Base-by-base conservation (phyloP, 768 basidiomycete genomes). In the Lepiota venenata region DNA sequence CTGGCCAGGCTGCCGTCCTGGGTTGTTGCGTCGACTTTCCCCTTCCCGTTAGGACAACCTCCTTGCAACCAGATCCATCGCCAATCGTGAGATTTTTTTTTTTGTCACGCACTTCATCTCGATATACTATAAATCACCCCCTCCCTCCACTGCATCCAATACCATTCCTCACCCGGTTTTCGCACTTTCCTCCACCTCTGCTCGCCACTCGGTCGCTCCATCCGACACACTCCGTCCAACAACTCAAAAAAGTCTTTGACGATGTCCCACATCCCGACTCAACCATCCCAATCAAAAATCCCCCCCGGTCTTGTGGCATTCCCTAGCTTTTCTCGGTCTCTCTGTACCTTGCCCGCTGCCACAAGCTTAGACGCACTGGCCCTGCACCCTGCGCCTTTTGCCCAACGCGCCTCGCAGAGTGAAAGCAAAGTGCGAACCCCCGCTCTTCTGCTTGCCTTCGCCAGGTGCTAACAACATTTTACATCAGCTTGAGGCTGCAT, bases 311-410 rank as follows among this genome's bases (percentile, higher is more conserved):
- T 91, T 61, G 75, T 88, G 70, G 75, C 88, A 12, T 82, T 87
- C 60, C 88, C 88, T n/a, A 84, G 81, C 61, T 72, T 91, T 43
- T 84, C 88, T 22, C 82, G 76, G 37, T 79, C 84, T 2, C 79
- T 91, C 50, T 81, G 85, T 48, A 74, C 82, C 0, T 76, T 91
- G 37, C 87, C 88, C 0, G 80, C 85, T 60, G 88, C 88, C 8
- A 88, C 82, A 62, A 86, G 79, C 69, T 75, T 91, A 48, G 78
- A 81, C 60, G 76, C 75, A 61, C 77, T 91, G 25, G 71, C 81
- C 0, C 72, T 91, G 1, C 88, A 91, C 68, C 82, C 81, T 1
- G 79, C 74, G 62, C 83, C 87, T 84, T 86, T 85, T 63, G 81
- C 83, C 1, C 79, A 81, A 54, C 79, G 81, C 35, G 81, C 82